Base-by-base conservation (phyloP, 1,284 basidiomycete genomes). In the Entoloma clypeatum region DNA sequence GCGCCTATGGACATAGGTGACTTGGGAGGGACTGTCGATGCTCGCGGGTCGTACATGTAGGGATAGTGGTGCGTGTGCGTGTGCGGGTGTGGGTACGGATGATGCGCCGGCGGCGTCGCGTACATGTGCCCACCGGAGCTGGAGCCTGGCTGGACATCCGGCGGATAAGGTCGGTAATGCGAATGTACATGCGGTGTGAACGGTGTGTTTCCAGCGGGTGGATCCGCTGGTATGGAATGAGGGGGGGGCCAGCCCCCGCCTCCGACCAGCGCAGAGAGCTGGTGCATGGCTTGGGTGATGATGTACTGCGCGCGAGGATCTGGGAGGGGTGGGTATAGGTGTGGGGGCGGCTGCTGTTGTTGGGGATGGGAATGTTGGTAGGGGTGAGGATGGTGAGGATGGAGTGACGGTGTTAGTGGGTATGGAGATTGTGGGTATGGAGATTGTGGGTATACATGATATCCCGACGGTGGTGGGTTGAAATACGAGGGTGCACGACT, bases 1-100 rank as follows among this genome's bases (percentile, higher is more conserved):
- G n/a, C n/a, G n/a, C n/a, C n/a, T n/a, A n/a, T n/a, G n/a, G n/a
- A n/a, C n/a, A n/a, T 61, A 2, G 72, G 71, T 3, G 72, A 72
- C 28, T 68, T 68, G 13, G 73, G 74, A 4, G 73, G 73, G 23
- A 69, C 47, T 0, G 73, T 72, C 5, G 63, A 71, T 36, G 54
- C n/a, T n/a, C n/a, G n/a, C n/a, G n/a, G n/a, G n/a, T n/a, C 58
- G 2, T 72, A 74, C 44, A 64, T 61, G 22, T 54, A 54, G 2
- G 72, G 68, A 49, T 73, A 60, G 41, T n/a, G n/a, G n/a, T n/a
- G n/a, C n/a, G n/a, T n/a, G n/a, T n/a, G n/a, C n/a, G n/a, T n/a
- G n/a, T 63, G 69, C 16, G 57, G 42, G 50, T 64, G 64, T 8
- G 64, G 61, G 47, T 68, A 65, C 5, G 63, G 56, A 37, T 68